Evolutionary conservation across 495 filamentous ascomycete species (phyloP), one percentile per base, ranked within the genome.

Genomic region (Penicillium taxi): DNA sequence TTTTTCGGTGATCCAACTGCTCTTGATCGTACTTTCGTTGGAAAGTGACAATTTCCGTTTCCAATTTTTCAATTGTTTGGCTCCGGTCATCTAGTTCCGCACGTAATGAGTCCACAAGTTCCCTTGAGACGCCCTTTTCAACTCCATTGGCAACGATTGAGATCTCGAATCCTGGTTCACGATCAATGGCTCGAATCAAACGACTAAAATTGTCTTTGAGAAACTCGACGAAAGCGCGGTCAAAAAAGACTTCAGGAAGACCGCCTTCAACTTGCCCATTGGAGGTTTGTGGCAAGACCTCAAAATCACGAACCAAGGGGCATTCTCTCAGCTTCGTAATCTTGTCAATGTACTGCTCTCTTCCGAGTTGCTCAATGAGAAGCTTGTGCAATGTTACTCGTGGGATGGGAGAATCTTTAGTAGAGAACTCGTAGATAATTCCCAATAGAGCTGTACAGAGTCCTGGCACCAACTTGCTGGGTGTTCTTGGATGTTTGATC

Each of bases 371-470:
- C 19, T 81, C 78, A 25, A 77, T 73, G 26, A 99, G 71, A 32
- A 96, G 74, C 23, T 83, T 78, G 50, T 91, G 84, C 31, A 96
- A 65, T 6, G 82, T 89, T 16, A 77, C 74, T 34, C 91, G 80
- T 7, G 90, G 76, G 37, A 96, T 78, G 4, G 93, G 89, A 0
- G 89, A 96, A 56, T 96, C 89, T 52, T 94, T 95, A 7, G 89
- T 94, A 13, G 89, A 96, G 48, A 96, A 99, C 51, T 99, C 91
- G 52, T 96, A 99, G 16, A 94, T 67, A 21, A 94, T 83, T 22
- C 89, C 93, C 4, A 95, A 66, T 3, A 96, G 63, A 45, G 85
- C 75, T 9, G 86, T 82, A 55, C 80, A 88, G 13, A 99, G 68
- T 1, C 91, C 91, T 44, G 84, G 81, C 14, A 86, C 69, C 28